Evolutionary conservation across 345 rosid genomes (phyloP), one percentile per base, ranked within the genome.

Genomic region (Trapa incisa): DNA sequence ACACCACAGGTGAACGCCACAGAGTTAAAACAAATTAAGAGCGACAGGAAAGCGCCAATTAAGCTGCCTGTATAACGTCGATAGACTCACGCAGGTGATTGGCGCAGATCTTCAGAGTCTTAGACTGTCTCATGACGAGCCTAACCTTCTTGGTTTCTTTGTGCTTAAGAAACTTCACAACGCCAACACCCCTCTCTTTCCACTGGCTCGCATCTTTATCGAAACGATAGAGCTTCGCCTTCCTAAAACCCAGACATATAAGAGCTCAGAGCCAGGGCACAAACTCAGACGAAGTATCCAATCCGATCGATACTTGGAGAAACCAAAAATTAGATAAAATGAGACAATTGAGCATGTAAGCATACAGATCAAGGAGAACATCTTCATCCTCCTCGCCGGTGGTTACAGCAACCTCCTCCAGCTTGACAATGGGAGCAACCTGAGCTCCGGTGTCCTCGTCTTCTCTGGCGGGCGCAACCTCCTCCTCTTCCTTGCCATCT

Each of bases 101-200:
- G 63, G 97, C 99, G 61, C 99, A 94, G 93, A 94, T 91, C 89
- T 91, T 94, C 71, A 94, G 86, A 50, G 99, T 94, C 77, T 89
- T 94, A 3, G 93, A 86, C 69, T 93, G 98, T 72, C 97, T 82
- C 89, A 91, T 87, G 67, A 94, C 89, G 17, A 93, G 94, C 58
- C 98, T 86, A 67, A 91, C 91, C 68, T 87, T 94, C 15, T 86
- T 88, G n/a, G 80, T 75, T 47, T 70, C 84, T 67, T 87, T 89
- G 71, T 94, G 99, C 69, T 89, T 91, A 75, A 94, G 77, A 16
- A 94, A 76, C 89, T 86, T 94, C 45, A 94, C 97, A 38, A 85
- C 81, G 47, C 99, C 99, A 15, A 84, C 92, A 36, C 99, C 97
- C 74, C 98, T 81, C 81, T 93, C 98, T 62, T 93, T 93, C 98